Evolutionary conservation across 2,329 filamentous ascomycete species (phyloP).

Genomic region (Peltaster fructicola): DNA sequence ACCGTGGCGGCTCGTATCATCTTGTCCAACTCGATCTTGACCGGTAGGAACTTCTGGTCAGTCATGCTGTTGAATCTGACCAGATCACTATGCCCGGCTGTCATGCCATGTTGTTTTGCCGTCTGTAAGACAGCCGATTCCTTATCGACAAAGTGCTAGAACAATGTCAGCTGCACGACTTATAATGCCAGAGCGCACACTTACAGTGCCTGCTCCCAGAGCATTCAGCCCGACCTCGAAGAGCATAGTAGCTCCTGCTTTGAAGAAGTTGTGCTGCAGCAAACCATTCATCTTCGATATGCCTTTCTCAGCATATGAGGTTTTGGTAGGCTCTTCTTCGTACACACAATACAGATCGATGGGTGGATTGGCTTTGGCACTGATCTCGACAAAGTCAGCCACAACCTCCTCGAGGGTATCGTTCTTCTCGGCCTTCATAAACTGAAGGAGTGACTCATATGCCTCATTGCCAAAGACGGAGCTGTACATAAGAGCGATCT

Average conservation of each 20-base stretch:
- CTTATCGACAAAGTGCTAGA: too few species aligned
- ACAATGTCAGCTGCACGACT: too few species aligned
- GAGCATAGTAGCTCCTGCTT: background rate
- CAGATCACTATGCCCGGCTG: too few species aligned
- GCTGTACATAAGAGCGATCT: slow-evolving; percentile 2
- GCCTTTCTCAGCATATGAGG: background rate
- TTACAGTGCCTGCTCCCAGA: background rate
- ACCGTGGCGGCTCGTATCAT: too few species aligned
- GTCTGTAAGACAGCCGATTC: too few species aligned
- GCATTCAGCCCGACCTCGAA: slow-evolving; percentile 1
- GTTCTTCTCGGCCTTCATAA: slow-evolving; percentile 1
- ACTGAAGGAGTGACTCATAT: slow-evolving; percentile 2
- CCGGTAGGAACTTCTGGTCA: too few species aligned
- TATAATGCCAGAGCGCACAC: slow-evolving; percentile 1
- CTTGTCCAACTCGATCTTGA: too few species aligned
- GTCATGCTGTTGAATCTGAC: too few species aligned
- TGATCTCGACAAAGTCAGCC: slow-evolving; percentile 2
- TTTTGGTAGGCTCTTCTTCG: slow-evolving; percentile 1
- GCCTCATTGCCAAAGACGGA: slow-evolving; percentile 3
- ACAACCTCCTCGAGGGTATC: slow-evolving; percentile 2
- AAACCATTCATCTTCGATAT: background rate
- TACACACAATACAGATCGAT: slow-evolving; percentile 3
- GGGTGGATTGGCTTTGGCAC: slow-evolving; percentile 1
- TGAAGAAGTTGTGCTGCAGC: slow-evolving; percentile 1
- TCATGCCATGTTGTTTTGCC: too few species aligned